Percentiles rank a stretch among this genome's conserved stretches.
phyloP scores from a whole-genome alignment of 1,139 yeast genomes.

The Kazachstania sp. region DNA sequence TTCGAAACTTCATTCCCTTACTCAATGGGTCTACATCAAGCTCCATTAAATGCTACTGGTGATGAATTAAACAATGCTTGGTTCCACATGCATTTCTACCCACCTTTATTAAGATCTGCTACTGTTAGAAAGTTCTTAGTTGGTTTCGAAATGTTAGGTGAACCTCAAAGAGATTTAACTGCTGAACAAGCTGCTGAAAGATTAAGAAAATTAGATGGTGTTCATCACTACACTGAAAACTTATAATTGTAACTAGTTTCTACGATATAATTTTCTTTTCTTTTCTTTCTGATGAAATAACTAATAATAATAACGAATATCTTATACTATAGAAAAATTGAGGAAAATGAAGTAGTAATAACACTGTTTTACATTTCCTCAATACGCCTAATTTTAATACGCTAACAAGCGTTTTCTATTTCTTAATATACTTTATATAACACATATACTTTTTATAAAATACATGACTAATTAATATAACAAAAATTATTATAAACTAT shows the following conservation, averaged over 20 bases:
- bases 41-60: constrained; percentile 42
- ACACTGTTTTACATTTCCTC: no score
- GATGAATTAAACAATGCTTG: constrained; percentile 43
- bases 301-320: no score
- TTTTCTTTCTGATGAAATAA: no score
- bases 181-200: constrained; percentile 66
- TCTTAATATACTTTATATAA: no score
- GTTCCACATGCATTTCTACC: constrained; percentile 74
- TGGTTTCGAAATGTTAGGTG: constrained; percentile 72
- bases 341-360: no score
- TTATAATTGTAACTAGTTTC: constrained; percentile 36
- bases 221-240: constrained; percentile 20
- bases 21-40: constrained; percentile 76
- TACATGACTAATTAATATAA: no score
- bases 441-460: no score
- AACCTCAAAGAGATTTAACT: constrained; percentile 70
- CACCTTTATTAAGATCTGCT: constrained; percentile 67
- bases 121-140: constrained; percentile 69
- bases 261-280: no score
- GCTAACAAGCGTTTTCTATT: no score
- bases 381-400: no score
- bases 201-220: constrained; percentile 38
- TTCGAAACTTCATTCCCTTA: constrained; percentile 67
- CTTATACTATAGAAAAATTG: no score
- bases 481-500: no score